Conservation (phyloP, 176 grass and related monocot species). For the Musa itinerans region DNA sequence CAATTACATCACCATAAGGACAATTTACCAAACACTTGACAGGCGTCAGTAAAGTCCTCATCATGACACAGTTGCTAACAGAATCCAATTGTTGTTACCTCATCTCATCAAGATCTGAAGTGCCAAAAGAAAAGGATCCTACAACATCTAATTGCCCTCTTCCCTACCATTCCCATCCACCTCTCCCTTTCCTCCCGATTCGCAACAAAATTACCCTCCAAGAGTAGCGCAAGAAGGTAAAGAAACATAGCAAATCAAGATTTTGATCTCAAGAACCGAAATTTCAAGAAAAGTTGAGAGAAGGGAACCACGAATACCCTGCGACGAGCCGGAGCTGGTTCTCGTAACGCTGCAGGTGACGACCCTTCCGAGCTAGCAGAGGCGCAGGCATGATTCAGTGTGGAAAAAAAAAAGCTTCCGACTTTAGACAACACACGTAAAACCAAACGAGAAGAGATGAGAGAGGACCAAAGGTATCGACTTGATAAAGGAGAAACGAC, state of each 20-base stretch:
- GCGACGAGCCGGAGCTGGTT: conserved; percentile 8
- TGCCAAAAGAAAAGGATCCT: neutral
- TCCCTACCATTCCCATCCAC: neutral
- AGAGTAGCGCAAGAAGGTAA: too few relatives aligned
- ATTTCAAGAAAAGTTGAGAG: neutral
- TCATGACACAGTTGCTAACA: neutral
- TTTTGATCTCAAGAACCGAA: too few relatives aligned
- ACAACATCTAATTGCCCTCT: neutral
- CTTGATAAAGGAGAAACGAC: neutral
- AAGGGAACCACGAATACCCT: conserved; percentile 7
- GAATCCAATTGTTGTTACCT: neutral
- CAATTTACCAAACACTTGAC: neutral
- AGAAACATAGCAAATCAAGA: too few relatives aligned
- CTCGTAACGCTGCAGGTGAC: conserved; percentile 19
- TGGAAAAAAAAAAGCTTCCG: neutral
- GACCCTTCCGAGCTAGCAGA: conserved; percentile 19
- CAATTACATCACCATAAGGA: neutral
- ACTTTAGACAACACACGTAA: neutral
- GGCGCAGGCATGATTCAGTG: neutral
- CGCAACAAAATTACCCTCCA: too few relatives aligned
- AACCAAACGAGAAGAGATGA: neutral
- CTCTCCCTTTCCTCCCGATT: too few relatives aligned
- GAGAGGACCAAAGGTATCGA: neutral
- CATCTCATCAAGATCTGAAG: neutral
- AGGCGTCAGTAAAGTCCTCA: neutral